Conservation (phyloP, 176 grass and related monocot genomes). For the Tuctoria greenei region DNA sequence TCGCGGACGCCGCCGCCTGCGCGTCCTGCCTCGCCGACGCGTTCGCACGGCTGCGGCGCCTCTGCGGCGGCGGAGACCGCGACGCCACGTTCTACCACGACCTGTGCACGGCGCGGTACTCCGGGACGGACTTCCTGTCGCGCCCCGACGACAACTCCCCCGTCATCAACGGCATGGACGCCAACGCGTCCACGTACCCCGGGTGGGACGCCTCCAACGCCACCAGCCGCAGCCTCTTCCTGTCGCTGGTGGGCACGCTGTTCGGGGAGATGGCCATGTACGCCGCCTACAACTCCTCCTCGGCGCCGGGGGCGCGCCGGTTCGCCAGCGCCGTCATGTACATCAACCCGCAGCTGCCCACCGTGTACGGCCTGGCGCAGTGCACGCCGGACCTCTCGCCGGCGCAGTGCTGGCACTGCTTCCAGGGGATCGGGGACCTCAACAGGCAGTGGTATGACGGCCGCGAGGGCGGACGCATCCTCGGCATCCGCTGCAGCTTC, state of each 20-base stretch:
- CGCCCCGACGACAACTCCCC: constrained; percentile 38
- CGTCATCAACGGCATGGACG: constrained; percentile 41
- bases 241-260: constrained; percentile 46
- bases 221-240: constrained; percentile 43
- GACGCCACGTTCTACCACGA: constrained; percentile 47
- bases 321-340: constrained; percentile 49
- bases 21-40: constrained; percentile 31
- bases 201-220: constrained; percentile 48
- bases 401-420: constrained; percentile 52
- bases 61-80: constrained; percentile 23
- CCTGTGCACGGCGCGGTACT: constrained; percentile 37
- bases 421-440: constrained; percentile 30
- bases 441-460: constrained; percentile 35
- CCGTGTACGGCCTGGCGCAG: constrained; percentile 65
- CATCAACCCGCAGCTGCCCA: constrained; percentile 46
- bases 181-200: constrained; percentile 40
- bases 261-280: constrained; percentile 52
- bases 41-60: neutral
- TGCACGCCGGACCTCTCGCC: constrained; percentile 64
- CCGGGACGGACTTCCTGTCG: constrained; percentile 5
- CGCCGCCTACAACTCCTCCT: constrained; percentile 46
- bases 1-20: constrained; percentile 36
- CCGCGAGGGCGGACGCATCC: constrained; percentile 37
- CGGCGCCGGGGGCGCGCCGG: neutral
- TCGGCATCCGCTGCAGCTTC: constrained; percentile 53